These are phyloP conservation scores for Waitea zeae DNA, from an alignment of 1,284 basidiomycete genomes.

Conservation along the genomic window DNA sequence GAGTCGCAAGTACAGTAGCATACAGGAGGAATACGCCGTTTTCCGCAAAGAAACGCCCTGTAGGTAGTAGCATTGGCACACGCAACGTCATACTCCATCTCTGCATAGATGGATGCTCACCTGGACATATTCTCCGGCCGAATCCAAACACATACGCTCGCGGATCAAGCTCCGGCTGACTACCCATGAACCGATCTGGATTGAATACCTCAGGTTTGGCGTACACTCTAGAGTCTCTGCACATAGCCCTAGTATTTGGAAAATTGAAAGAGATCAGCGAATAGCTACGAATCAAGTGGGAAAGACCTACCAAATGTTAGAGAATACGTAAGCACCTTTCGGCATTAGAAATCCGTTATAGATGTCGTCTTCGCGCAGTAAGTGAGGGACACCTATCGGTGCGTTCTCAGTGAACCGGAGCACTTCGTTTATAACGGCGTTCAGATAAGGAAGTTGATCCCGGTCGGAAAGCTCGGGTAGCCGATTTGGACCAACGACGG, in stretches of 20 bases:
- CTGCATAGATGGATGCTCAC: too few species aligned
- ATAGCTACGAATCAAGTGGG: background rate
- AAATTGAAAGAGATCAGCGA: background rate
- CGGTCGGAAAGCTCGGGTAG: constrained; percentile 17
- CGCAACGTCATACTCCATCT: too few species aligned
- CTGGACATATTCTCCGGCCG: too few species aligned
- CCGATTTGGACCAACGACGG: constrained; percentile 16
- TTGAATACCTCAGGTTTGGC: constrained; percentile 9
- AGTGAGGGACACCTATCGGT: constrained; percentile 9
- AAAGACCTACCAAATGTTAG: constrained; percentile 9
- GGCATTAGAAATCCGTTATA: constrained; percentile 11
- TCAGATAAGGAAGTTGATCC: constrained; percentile 15
- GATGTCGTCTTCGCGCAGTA: constrained; percentile 3
- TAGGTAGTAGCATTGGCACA: too few species aligned
- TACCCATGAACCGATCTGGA: constrained; percentile 10
- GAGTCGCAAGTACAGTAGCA: too few species aligned
- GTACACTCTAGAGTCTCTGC: constrained; percentile 9
- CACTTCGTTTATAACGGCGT: constrained; percentile 19
- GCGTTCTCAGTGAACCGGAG: constrained; percentile 8
- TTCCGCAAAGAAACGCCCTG: too few species aligned
- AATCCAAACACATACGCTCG: too few species aligned
- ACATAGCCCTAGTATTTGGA: constrained; percentile 8
- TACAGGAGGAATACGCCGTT: too few species aligned
- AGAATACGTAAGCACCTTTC: constrained; percentile 8
- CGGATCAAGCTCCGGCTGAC: too few species aligned